These are phyloP conservation scores for Phytopythium delawarense DNA, from an alignment of 352 stramenopile species.

Conservation along the genomic window DNA sequence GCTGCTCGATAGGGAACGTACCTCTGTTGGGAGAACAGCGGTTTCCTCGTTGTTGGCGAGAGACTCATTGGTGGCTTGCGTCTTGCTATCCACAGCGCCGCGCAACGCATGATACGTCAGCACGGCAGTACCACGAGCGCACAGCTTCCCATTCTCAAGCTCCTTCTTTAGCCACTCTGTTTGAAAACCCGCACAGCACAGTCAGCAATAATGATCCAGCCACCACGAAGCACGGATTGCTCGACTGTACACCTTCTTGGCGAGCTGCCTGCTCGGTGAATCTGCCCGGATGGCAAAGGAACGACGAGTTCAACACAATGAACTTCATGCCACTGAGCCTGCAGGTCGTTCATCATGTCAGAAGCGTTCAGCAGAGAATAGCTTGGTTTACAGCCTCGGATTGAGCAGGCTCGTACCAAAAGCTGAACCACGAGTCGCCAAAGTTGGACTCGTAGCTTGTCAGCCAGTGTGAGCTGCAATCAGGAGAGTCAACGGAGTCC, in stretches of 20 bases:
- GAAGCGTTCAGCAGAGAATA: not conserved
- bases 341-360: not conserved
- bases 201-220: not conserved
- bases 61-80: not conserved
- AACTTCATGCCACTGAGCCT: constrained; percentile 80
- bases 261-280: constrained; percentile 27
- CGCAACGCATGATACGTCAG: constrained; percentile 43
- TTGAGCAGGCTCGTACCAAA: constrained; percentile 42
- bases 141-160: constrained; percentile 79
- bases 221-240: not conserved
- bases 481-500: constrained; percentile 11
- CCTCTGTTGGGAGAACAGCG: constrained; percentile 14
- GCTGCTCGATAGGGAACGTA: constrained; percentile 8
- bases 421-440: constrained; percentile 66
- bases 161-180: constrained; percentile 75
- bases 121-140: constrained; percentile 59
- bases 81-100: not conserved
- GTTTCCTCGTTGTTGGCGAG: constrained; percentile 15
- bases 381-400: not conserved
- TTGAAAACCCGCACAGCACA: not conserved
- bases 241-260: constrained; percentile 43
- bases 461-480: constrained; percentile 5
- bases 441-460: constrained; percentile 44
- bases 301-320: constrained; percentile 64
- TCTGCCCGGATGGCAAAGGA: constrained; percentile 23